Conservation (phyloP, 148 eudicot genomes). For the Pouteria glomerata region DNA sequence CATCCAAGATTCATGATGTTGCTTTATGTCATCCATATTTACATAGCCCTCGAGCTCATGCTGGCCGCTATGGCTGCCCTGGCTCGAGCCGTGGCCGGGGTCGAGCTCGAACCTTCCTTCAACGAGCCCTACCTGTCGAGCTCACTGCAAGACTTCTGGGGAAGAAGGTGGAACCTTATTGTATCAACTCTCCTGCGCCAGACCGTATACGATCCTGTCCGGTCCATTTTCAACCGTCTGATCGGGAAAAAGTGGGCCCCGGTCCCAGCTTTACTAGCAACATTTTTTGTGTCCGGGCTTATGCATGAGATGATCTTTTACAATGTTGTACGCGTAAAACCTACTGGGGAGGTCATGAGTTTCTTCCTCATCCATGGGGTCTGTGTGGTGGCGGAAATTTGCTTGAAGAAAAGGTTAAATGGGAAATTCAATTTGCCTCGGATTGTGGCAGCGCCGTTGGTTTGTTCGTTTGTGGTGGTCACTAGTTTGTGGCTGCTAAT, state of each 20-base stretch:
- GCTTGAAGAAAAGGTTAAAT: constrained; percentile 14
- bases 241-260: neutral
- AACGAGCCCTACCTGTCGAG: constrained; percentile 38
- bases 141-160: constrained; percentile 52
- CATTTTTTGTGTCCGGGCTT: constrained; percentile 16
- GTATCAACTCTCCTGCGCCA: constrained; percentile 27
- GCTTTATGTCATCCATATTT: constrained; percentile 13
- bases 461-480: constrained; percentile 27
- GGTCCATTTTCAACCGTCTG: neutral
- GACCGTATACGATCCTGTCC: constrained; percentile 25
- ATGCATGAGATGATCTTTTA: constrained; percentile 24
- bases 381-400: constrained; percentile 23
- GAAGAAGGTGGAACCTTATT: constrained; percentile 46
- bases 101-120: constrained; percentile 35
- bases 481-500: constrained; percentile 29
- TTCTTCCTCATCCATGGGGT: constrained; percentile 13
- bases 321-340: constrained; percentile 1
- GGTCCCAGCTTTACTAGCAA: neutral
- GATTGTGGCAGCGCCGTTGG: constrained; percentile 24
- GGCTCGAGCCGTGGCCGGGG: constrained; percentile 12
- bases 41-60: constrained; percentile 22
- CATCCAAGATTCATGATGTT: neutral
- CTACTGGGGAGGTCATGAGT: constrained; percentile 3
- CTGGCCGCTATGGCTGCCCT: constrained; percentile 9
- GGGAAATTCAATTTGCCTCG: constrained; percentile 13